Evolutionary conservation across 2,329 filamentous ascomycete species (phyloP).

Genomic region (Aspergillus piperis): DNA sequence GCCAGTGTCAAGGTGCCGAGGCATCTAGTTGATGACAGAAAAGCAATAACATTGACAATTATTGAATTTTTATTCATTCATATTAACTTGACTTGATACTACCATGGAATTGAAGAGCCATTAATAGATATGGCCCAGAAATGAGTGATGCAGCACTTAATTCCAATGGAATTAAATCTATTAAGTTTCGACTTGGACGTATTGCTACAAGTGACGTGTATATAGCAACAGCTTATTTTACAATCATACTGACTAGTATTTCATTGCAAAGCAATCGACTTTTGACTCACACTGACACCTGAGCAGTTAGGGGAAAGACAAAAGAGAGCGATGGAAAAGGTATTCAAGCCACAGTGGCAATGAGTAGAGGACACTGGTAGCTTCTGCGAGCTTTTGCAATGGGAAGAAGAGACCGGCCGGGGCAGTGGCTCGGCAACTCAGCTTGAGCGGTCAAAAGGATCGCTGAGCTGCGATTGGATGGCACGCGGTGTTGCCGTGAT

Average conservation of each 20-base stretch:
- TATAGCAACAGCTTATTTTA: background rate
- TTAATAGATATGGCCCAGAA: no score
- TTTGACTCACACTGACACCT: background rate
- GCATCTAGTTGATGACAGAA: no score
- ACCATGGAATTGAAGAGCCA: no score
- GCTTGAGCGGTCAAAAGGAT: conserved; percentile 20
- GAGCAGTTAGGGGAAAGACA: background rate
- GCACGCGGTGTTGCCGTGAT: conserved; percentile 25
- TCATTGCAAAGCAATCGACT: background rate
- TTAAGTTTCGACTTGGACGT: no score
- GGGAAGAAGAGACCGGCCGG: background rate
- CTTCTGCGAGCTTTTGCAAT: background rate
- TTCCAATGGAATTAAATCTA: no score
- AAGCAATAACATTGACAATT: no score
- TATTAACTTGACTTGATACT: no score
- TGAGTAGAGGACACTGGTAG: background rate
- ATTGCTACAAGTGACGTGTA: no score
- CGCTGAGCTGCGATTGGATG: conserved; percentile 21
- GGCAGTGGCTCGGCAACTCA: conserved; percentile 14
- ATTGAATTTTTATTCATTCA: no score
- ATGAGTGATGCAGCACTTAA: background rate
- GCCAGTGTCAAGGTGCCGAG: no score
- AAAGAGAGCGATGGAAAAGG: background rate
- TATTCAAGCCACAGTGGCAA: conserved; percentile 1
- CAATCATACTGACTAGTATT: background rate